Evolutionary conservation across 257 asterid genomes (phyloP), one percentile per base, ranked within the genome.

Genomic region (Nicotiana paniculata): DNA sequence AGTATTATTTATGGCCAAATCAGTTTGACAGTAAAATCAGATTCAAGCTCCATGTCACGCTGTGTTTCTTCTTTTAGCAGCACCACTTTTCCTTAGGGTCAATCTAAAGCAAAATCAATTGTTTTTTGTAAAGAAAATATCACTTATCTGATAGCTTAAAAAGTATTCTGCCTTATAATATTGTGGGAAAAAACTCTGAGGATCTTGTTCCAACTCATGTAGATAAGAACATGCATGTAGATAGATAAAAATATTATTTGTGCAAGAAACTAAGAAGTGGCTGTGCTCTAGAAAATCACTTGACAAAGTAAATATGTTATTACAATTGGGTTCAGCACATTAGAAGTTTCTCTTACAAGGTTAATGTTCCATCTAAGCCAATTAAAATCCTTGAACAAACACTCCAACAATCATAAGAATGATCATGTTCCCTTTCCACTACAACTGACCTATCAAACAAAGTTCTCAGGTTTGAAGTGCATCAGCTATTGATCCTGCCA

Each of bases 401-500:
- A 15, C 33, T 51, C 64, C 33, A 75, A 75, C 9, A 75, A 39
- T 75, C 62, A 51, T 46, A 72, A 0, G 43, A 57, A 26, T 74
- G 61, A 62, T 1, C 28, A 21, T 62, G 67, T 53, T 53, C 58
- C 58, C 17, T 53, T 53, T 53, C 58, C 67, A 61, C 66, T 3
- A 64, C 43, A 64, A 64, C 18, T 64, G 21, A 51, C 11, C 51
- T 28, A 75, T 46, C 80, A 15, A 26, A 51, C 9, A 51, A 9
- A 26, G 46, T 4, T 26, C 64, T 91, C 89, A 96, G 84, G 85
- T 96, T 70, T 94, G 99, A 54, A 96, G 99, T 59, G 97, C 96
- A 79, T 92, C 96, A 35, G 98, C 93, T 62, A 96, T 96, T 11
- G 98, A 96, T 65, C 93, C 93, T 0, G 99, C 99, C 55, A 96